Base-by-base conservation (phyloP, 208 protist genomes). In the Entamoeba moshkovskii region DNA sequence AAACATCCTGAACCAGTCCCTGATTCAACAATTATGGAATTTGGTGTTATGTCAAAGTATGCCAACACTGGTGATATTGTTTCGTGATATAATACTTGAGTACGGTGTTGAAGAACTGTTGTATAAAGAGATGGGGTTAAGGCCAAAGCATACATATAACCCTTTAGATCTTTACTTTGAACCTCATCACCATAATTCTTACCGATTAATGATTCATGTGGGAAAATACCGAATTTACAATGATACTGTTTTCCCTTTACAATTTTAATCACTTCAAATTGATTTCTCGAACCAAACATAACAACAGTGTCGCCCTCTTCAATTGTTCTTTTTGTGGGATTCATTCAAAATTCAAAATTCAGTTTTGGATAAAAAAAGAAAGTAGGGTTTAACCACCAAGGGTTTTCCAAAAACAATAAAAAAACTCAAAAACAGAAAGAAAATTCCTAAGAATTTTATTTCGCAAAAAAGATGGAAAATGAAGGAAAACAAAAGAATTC, bases 1-100 rank as follows among this genome's bases (percentile, higher is more conserved):
- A 97, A 59, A 29, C 95, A 95, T 3, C 96, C 97, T 94, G 95
- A 97, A 29, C 97, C 97, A 4, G 96, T 97, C 66, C 96, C 96
- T 94, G 93, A 33, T 66, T 97, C 96, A 6, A 97, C 92, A 11
- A 97, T 96, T 45, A 95, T 93, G 6, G 33, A 45, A 11, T 96
- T 96, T 11, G 96, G 96, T 29, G 93, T 93, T 13, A 97, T 52
- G 38, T 95, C 92, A 3, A 97, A 92, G 47, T 96, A 66, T 22
- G 94, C 93, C 0, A 96, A 93, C 29, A 97, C 95, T 2, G 96
- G 92, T 25, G 94, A 94, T 42, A 96, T 97, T 66, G 96, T 96
- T 1, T 94, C n/a, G 44, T 92, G 95, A 47, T 96, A 97, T 15
- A 97, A 48, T 45, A 97, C 96, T 92, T 97, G 91, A 11, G 91